Base-by-base conservation (phyloP, 495 filamentous ascomycete genomes). In the Penicillium steckii region DNA sequence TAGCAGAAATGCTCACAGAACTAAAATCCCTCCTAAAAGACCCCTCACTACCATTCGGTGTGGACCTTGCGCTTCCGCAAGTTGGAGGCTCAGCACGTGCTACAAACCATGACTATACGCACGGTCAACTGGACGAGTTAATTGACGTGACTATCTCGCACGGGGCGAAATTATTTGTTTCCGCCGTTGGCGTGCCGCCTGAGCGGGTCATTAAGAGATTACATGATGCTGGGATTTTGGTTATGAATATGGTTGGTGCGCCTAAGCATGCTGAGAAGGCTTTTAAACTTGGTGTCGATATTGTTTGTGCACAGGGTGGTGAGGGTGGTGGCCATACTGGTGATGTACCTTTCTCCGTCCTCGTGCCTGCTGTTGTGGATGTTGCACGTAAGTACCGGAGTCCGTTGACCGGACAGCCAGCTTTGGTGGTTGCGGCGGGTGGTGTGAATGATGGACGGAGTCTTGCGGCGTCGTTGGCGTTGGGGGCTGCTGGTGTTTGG, bases 211-310 rank as follows among this genome's bases (percentile, higher is more conserved):
- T 96, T 25, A 81, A 88, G 60, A 65, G 80, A 30, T 73, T 96
- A 18, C 91, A 96, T 59, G 75, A 75, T 8, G 86, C 83, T 0
- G 88, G 87, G 1, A 85, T 96, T 25, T 62, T 93, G 41, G 75
- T 95, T 19, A 95, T 95, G 90, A 96, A 95, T 65, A 96, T 96
- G 91, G 90, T 95, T n/a, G 91, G 91, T 0, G 83, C 86, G 44
- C 90, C 90, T n/a, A 87, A 84, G 59, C 91, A 96, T 66, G 90
- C 90, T 0, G 79, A 81, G 60, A 94, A 95, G 74, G 90, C 90
- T 23, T 76, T 96, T 3, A 79, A 86, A 33, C 76, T 82, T 0
- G 91, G 90, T 9, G 88, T 91, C 13, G 90, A 95, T 66, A 84
- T 95, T 62, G 83, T 95, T 8, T 94, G 89, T 59, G 82, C 88